These are phyloP conservation scores for Aspergillus sp. DNA, from an alignment of 2,329 filamentous ascomycete species.

Conservation along the genomic window DNA sequence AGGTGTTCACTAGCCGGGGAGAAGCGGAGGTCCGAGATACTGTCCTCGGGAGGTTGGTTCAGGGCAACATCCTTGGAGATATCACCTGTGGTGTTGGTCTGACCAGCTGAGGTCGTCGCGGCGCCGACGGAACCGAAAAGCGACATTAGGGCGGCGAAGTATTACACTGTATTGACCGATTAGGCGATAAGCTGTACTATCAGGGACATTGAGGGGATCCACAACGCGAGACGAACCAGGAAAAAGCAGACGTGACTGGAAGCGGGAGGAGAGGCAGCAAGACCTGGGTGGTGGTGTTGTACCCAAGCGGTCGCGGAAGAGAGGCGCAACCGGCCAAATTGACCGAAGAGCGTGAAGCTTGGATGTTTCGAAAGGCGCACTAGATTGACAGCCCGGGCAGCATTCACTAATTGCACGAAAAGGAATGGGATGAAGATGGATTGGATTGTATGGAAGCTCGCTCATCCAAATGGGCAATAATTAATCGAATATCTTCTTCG, in stretches of 20 bases:
- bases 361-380: neutral
- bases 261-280: neutral
- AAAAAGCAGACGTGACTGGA: constrained; percentile 5
- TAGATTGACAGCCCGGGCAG: neutral
- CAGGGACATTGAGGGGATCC: neutral
- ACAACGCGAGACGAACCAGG: constrained; percentile 8
- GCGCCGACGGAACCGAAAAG: constrained; percentile 58
- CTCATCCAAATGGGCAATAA: neutral
- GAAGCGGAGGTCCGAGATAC: constrained; percentile 84
- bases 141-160: constrained; percentile 36
- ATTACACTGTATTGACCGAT: constrained; percentile 7
- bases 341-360: neutral
- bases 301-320: neutral
- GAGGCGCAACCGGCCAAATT: neutral
- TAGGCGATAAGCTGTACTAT: neutral
- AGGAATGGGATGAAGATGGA: neutral
- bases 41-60: constrained; percentile 77
- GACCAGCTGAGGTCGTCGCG: constrained; percentile 52
- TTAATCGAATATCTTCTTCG: neutral
- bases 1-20: constrained; percentile 77
- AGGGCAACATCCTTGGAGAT: constrained; percentile 85
- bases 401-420: neutral
- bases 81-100: constrained; percentile 78
- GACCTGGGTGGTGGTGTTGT: neutral
- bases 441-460: neutral